Percentiles rank a stretch among this genome's conserved stretches.
These are phyloP conservation scores for Fusarium caatingaense DNA, from an alignment of 2,329 filamentous ascomycete genomes.

Conservation along the genomic window DNA sequence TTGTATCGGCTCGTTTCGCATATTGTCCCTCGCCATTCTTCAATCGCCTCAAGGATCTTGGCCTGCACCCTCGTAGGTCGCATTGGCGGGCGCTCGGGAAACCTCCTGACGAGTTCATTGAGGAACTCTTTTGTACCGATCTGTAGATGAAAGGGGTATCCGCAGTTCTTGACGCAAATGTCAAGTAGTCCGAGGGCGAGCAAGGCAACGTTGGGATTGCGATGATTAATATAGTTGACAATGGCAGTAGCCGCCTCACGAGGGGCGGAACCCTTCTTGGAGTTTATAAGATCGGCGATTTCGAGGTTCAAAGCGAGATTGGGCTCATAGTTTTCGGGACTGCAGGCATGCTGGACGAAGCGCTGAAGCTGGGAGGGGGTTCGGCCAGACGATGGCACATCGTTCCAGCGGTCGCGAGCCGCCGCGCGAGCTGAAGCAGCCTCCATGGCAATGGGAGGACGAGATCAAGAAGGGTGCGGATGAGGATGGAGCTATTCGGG, in stretches of 20 bases:
- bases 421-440: constrained; percentile 95
- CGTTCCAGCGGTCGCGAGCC: constrained; percentile 91
- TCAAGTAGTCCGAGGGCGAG: constrained; percentile 92
- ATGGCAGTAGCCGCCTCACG: constrained; percentile 95
- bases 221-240: constrained; percentile 94
- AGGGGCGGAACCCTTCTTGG: constrained; percentile 94
- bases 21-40: constrained; percentile 98
- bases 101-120: constrained; percentile 95
- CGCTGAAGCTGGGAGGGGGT: constrained; percentile 89
- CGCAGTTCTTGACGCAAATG: constrained; percentile 99
- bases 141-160: constrained; percentile 97
- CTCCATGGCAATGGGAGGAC: constrained; percentile 71
- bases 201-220: constrained; percentile 94
- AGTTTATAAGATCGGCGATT: constrained; percentile 95
- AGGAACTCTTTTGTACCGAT: constrained; percentile 99
- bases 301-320: constrained; percentile 97
- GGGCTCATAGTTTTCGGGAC: constrained; percentile 96
- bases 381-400: constrained; percentile 73
- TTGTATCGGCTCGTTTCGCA: constrained; percentile 98
- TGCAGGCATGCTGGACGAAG: constrained; percentile 96
- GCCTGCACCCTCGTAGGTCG: constrained; percentile 88
- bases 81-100: constrained; percentile 91
- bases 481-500: constrained; percentile 4
- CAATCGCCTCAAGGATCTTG: constrained; percentile 94
- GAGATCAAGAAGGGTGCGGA: neutral